Evolutionary conservation across 2,329 filamentous ascomycete genomes (phyloP).

Genomic region (Aspergillus brasiliensis): DNA sequence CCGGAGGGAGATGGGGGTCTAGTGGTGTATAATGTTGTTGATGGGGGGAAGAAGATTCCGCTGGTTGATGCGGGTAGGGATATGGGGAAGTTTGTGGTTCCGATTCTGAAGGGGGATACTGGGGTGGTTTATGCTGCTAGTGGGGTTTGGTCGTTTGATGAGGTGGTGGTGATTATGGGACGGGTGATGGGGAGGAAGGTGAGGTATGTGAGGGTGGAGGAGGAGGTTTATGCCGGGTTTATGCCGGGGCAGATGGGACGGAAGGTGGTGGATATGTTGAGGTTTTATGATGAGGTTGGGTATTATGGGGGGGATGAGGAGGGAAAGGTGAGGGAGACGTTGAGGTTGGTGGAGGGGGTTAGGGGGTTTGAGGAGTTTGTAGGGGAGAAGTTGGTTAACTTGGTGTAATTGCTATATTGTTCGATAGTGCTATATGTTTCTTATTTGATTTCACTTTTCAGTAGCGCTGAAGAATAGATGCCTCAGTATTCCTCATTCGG

Average conservation of each 20-base stretch:
- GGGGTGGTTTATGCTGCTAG: slow-evolving; percentile 39
- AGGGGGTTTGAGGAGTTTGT: slow-evolving; percentile 42
- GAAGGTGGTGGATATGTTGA: slow-evolving; percentile 27
- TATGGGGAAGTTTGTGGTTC: slow-evolving; percentile 37
- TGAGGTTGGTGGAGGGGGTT: slow-evolving; percentile 29
- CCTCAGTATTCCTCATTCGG: too few relatives aligned
- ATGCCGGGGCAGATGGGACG: slow-evolving; percentile 16
- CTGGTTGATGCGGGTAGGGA: slow-evolving; percentile 41
- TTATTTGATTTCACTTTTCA: too few relatives aligned
- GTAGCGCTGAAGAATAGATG: too few relatives aligned
- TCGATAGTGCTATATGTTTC: not conserved
- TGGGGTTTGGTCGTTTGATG: slow-evolving; percentile 31
- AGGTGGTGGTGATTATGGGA: slow-evolving; percentile 36
- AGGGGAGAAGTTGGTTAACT: slow-evolving; percentile 4
- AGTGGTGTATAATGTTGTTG: slow-evolving; percentile 27
- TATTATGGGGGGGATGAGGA: slow-evolving; percentile 40
- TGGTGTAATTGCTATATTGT: not conserved
- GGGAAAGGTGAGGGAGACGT: slow-evolving; percentile 34
- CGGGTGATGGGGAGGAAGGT: slow-evolving; percentile 42
- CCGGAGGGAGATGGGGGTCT: slow-evolving; percentile 23
- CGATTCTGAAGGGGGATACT: slow-evolving; percentile 39
- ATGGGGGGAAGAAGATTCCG: slow-evolving; percentile 30
- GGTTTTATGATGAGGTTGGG: slow-evolving; percentile 36
- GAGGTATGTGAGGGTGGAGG: slow-evolving; percentile 31
- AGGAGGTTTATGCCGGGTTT: slow-evolving; percentile 26